A percentile compares a stretch with the other conserved stretches of the same genome.
Conservation (phyloP, 169 alveolate genomes). For the Theileria orientalis region DNA sequence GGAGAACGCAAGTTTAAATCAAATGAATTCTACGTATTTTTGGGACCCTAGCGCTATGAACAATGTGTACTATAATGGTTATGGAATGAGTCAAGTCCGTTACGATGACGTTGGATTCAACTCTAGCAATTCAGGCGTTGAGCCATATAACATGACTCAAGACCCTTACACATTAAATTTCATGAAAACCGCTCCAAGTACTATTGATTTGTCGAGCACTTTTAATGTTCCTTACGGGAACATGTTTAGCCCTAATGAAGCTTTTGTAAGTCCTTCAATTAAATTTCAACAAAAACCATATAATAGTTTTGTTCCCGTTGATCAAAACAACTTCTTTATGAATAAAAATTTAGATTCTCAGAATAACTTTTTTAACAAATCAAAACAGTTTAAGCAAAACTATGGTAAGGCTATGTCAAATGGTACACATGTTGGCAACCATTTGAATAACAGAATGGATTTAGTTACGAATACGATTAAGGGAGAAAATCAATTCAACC, state of each 20-base stretch:
- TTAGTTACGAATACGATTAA: not conserved
- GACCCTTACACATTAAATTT: slow-evolving; percentile 1
- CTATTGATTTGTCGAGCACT: not conserved
- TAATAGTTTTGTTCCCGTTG: too few relatives aligned
- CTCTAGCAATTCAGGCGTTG: not conserved
- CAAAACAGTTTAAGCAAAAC: not conserved
- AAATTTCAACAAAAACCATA: not conserved
- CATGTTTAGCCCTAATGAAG: not conserved
- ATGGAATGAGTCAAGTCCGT: not conserved
- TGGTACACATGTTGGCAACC: not conserved
- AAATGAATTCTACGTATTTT: not conserved
- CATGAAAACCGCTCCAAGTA: not conserved
- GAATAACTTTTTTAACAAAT: not conserved
- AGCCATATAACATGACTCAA: not conserved
- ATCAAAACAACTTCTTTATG: not conserved
- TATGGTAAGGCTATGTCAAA: too few relatives aligned
- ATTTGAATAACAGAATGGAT: not conserved
- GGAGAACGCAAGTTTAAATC: not conserved
- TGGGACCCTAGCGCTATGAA: not conserved
- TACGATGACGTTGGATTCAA: not conserved
- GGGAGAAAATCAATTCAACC: not conserved
- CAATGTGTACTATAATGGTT: not conserved
- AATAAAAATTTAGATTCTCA: not conserved
- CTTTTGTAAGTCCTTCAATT: not conserved
- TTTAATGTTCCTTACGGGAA: not conserved